Evolutionary conservation across 352 stramenopile genomes (phyloP).

Genomic region (Globisporangium recalcitrans): DNA sequence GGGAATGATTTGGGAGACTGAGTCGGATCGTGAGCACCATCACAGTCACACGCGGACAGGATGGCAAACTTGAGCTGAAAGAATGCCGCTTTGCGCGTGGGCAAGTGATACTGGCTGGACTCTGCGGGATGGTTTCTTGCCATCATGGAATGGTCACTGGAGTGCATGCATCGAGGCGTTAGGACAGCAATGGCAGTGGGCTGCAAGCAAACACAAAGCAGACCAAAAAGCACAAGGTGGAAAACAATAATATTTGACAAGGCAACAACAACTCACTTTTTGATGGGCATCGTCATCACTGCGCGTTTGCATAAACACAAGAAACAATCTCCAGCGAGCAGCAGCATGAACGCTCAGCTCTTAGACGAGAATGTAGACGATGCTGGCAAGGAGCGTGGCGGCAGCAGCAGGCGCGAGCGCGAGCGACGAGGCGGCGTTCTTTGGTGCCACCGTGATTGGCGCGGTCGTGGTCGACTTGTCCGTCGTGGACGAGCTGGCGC

Average conservation of each 20-base stretch:
- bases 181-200: neutral
- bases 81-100: neutral
- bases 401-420: constrained; percentile 7
- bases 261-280: neutral
- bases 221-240: neutral
- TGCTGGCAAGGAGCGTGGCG: neutral
- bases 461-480: constrained; percentile 4
- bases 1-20: constrained; percentile 4
- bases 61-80: neutral
- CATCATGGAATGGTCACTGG: neutral
- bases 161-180: neutral
- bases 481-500: neutral
- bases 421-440: neutral
- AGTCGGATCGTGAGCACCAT: no score
- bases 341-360: neutral
- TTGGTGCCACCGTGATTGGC: neutral
- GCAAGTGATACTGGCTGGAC: neutral
- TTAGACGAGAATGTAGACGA: constrained; percentile 12
- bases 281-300: neutral
- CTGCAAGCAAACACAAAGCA: neutral
- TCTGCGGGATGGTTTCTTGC: neutral
- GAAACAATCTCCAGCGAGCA: neutral
- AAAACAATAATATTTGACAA: constrained; percentile 9
- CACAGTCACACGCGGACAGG: no score
- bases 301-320: neutral